Evolutionary conservation across 345 rosid genomes (phyloP), one percentile per base, ranked within the genome.

Genomic region (Triadica sebifera): DNA sequence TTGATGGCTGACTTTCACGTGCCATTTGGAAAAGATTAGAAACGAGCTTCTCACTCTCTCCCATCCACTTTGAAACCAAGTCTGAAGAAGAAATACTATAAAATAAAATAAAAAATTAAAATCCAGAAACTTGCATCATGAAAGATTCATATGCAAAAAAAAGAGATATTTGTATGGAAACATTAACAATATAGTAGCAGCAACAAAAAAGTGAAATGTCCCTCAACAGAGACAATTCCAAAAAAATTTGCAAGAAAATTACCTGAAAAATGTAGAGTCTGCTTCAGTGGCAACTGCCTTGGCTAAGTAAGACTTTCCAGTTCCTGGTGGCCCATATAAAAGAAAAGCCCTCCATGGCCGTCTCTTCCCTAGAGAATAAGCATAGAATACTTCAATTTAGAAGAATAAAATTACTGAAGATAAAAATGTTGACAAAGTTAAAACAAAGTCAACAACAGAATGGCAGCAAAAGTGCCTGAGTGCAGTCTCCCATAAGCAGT

Each of bases 271-370:
- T 17, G 97, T 91, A 20, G 97, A 93, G 69, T 93, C 98, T 45
- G 97, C 97, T 85, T 93, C 97, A 24, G 98, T 90, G 45, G 97
- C 98, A 80, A 93, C 98, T 75, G 98, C 98, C 83, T 93, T 93
- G 5, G 98, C 98, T 75, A 93, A 81, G 73, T 93, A 93, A 13
- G 98, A 93, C 81, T 93, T 93, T 59, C 98, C 98, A 1, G 98
- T 93, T 71, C 98, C 98, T 58, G 98, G 98, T n/a, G 98, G 98
- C 8, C 98, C 98, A 77, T 91, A 93, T 73, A 93, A 83, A 45
- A 91, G 84, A 71, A 93, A 93, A 56, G 98, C 98, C 77, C 93
- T 84, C 98, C 98, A 93, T 1, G 98, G 98, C 50, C 81, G 85
- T 65, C 98, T 90, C 90, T 93, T 93, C 41, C 98, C 98, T 93